Conservation (phyloP, 225 moss, liverwort and hornwort species). For the Thuidium tamariscinum region DNA sequence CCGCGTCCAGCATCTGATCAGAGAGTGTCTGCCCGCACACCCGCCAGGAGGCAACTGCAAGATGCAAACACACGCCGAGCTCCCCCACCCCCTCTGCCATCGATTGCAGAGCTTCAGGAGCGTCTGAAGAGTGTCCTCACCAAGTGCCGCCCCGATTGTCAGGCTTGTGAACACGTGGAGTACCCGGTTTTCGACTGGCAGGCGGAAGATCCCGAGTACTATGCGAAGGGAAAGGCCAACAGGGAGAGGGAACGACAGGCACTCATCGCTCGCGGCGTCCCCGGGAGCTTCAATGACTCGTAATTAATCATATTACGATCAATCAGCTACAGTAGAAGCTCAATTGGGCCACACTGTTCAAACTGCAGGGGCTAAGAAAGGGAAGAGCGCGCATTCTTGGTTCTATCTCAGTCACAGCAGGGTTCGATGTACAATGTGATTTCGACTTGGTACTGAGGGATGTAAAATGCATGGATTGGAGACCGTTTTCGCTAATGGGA, state of each 20-base stretch:
- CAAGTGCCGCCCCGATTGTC: not conserved
- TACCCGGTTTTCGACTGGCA: not conserved
- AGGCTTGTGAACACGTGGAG: not conserved
- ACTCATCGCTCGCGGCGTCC: not conserved
- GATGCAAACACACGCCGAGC: no score
- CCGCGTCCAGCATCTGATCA: not conserved
- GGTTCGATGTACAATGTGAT: no score
- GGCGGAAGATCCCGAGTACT: not conserved
- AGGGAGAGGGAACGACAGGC: not conserved
- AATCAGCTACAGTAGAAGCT: no score
- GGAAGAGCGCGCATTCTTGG: not conserved
- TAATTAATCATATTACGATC: not conserved
- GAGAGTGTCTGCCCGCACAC: not conserved
- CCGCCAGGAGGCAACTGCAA: not conserved
- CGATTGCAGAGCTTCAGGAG: not conserved
- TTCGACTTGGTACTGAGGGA: not conserved
- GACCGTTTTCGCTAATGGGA: rapidly evolving
- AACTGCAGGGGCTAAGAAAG: not conserved
- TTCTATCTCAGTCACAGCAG: not conserved
- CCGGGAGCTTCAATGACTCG: not conserved
- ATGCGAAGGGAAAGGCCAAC: not conserved
- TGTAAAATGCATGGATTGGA: not conserved
- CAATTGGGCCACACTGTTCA: no score
- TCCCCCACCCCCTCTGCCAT: no score
- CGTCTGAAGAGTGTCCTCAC: no score